Evolutionary conservation across 495 filamentous ascomycete genomes (phyloP), one percentile per base, ranked within the genome.

Genomic region (Hypomontagnella submonticulosa): DNA sequence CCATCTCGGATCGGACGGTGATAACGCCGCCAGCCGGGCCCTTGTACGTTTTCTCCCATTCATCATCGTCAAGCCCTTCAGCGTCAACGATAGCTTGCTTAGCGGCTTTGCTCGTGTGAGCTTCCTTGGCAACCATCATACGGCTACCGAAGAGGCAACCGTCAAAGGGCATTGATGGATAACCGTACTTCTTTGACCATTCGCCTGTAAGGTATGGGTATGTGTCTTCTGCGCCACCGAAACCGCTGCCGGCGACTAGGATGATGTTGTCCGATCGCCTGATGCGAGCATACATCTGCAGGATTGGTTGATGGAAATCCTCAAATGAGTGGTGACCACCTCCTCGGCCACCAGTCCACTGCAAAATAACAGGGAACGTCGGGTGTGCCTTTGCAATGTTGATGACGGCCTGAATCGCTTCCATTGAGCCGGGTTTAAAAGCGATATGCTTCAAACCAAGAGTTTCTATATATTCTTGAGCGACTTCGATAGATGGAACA

Each of bases 1-100:
- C 95, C 95, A 99, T 99, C 75, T 99, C 95, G 4, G 95, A 99
- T 55, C 91, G 83, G 38, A 99, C 94, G n/a, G 95, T 97, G 69
- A 99, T 92, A 27, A 99, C 89, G 71, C 95, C 95, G 71, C 95
- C 95, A 42, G 92, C 90, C 37, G 92, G 79, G 3, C 91, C 89
- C 76, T 95, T 94, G 83, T 97, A 98, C 11, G 94, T 97, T 81
- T 96, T 91, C 80, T 97, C 95, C 95, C 95, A 99, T 57, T 96
- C 86, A 63, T 78, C 77, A 71, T 99, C 93, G 47, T 93, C 91
- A 13, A 97, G 82, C 65, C 95, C 95, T 59, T 88, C 85, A 9
- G 94, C 95, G 66, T 97, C 92, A 23, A 90, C 88, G 69, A 99
- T 99, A 36, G 95, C 95, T 79, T 96, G 87, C 82, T 99, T 99